Conservation (phyloP, 768 basidiomycete genomes). For the Saitozyma sp. region DNA sequence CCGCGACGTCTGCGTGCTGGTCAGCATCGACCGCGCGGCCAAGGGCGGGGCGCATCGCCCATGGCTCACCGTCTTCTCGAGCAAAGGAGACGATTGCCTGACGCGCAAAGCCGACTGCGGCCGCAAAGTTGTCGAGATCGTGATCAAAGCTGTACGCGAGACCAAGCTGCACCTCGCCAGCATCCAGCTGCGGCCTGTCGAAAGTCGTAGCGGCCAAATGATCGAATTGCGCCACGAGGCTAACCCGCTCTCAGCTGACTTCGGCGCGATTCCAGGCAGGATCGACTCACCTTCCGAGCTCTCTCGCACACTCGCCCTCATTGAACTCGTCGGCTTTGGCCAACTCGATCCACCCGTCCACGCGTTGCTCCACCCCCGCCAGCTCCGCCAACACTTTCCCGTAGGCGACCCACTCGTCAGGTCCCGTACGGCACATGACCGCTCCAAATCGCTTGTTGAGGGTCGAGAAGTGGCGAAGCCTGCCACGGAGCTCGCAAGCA, state of each 20-base stretch:
- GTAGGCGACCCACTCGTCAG: constrained; percentile 79
- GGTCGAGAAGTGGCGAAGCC: constrained; percentile 73
- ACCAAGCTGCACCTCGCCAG: constrained; percentile 85
- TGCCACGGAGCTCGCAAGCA: constrained; percentile 89
- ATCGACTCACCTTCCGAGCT: constrained; percentile 73
- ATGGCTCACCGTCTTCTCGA: constrained; percentile 68
- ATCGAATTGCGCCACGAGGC: constrained; percentile 89
- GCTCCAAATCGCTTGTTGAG: constrained; percentile 88
- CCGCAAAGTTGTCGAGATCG: constrained; percentile 91
- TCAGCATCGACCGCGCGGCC: not conserved
- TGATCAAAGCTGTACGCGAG: constrained; percentile 78
- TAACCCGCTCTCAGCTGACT: constrained; percentile 46
- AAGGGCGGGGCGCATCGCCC: not conserved
- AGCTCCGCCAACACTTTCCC: constrained; percentile 83
- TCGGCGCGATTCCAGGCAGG: not conserved
- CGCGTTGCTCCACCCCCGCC: constrained; percentile 79
- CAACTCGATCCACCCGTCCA: constrained; percentile 87
- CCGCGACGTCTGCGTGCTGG: constrained; percentile 62
- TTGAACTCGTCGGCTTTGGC: constrained; percentile 85
- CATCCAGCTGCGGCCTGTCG: constrained; percentile 74
- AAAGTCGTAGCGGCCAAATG: constrained; percentile 89
- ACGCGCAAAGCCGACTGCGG: constrained; percentile 84
- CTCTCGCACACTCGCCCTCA: constrained; percentile 88
- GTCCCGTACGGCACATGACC: constrained; percentile 74
- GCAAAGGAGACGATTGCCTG: constrained; percentile 73